Evolutionary conservation across 768 basidiomycete genomes (phyloP).

Genomic region (Pholiota microspora): DNA sequence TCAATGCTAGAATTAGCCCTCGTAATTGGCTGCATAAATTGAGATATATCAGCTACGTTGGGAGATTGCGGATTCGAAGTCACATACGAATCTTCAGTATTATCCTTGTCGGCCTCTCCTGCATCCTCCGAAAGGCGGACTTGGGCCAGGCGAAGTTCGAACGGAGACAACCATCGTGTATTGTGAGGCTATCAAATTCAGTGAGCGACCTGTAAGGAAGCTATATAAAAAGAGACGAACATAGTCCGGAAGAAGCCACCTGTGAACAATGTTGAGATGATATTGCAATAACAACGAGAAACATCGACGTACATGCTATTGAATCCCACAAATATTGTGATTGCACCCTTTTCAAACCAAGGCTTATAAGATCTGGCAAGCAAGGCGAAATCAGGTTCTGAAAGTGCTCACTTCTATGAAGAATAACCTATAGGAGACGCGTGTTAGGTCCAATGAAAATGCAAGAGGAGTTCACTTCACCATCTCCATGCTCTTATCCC

Average conservation of each 20-base stretch:
- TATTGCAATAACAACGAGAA: background rate
- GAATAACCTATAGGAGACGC: slow-evolving; percentile 49
- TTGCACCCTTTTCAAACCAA: slow-evolving; percentile 64
- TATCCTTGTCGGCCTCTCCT: slow-evolving; percentile 64
- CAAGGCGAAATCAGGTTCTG: too few species aligned
- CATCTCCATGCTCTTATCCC: slow-evolving; percentile 74
- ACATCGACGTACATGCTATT: slow-evolving; percentile 42
- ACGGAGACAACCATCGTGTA: slow-evolving; percentile 53
- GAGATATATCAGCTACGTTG: background rate
- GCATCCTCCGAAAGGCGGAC: slow-evolving; percentile 66
- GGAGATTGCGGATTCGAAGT: background rate
- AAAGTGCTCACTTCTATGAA: slow-evolving; percentile 53
- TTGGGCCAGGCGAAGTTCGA: slow-evolving; percentile 58
- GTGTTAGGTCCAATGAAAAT: background rate
- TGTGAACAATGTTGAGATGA: slow-evolving; percentile 24
- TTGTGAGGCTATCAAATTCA: slow-evolving; percentile 48
- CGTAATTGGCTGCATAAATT: slow-evolving; percentile 35
- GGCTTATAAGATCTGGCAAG: too few species aligned
- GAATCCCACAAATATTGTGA: slow-evolving; percentile 61
- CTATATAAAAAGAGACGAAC: slow-evolving; percentile 30
- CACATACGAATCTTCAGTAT: slow-evolving; percentile 52
- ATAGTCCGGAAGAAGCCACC: slow-evolving; percentile 59
- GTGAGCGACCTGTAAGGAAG: background rate
- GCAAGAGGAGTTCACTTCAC: slow-evolving; percentile 26
- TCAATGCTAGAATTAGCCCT: slow-evolving; percentile 55